Evolutionary conservation across 1,284 basidiomycete genomes (phyloP), one percentile per base, ranked within the genome.

Genomic region (Leccinum pachyderme): DNA sequence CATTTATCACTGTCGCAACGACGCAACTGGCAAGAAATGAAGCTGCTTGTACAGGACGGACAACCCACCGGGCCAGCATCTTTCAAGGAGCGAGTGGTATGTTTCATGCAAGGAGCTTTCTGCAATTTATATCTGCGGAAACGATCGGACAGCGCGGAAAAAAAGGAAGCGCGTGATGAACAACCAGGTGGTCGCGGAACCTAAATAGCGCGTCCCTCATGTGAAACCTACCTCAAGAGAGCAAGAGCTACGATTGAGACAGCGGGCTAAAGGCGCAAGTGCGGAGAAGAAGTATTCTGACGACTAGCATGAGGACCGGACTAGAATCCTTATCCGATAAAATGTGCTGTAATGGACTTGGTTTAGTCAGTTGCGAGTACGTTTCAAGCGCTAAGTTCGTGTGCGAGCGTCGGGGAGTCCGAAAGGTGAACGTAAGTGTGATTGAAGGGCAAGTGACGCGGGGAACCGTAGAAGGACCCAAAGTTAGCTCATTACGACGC

Each of bases 1-100:
- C 72, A 9, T 62, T 72, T 2, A 83, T 72, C 7, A 75, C 76
- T 24, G 72, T 72, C 15, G 64, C 58, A 4, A 50, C 33, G 12
- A 15, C 55, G 31, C n/a, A 41, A 28, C 44, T 33, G 3, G 46
- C 48, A 27, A 65, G 41, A 43, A 52, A 2, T 27, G 18, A 27
- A 18, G 8, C 37, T 28, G 33, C 44, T 12, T 54, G 51, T 24
- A 67, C 24, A 32, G 15, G 9, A 13, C 29, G 37, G 29, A 0
- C 4, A n/a, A 66, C 22, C 22, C 39, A 29, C 27, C 43, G 31
- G 13, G 31, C n/a, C 28, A 57, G 31, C 67, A 67, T 69, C 12
- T 47, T 51, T 47, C 18, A 24, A 41, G 22, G 7, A 22, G 11
- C 37, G 35, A 25, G 35, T 18, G n/a, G 33, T 12, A 24, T 47